Percentiles rank a stretch among this genome's conserved stretches.
phyloP scores from a whole-genome alignment of 129 eudicot genomes.

The Lactuca sativa region DNA sequence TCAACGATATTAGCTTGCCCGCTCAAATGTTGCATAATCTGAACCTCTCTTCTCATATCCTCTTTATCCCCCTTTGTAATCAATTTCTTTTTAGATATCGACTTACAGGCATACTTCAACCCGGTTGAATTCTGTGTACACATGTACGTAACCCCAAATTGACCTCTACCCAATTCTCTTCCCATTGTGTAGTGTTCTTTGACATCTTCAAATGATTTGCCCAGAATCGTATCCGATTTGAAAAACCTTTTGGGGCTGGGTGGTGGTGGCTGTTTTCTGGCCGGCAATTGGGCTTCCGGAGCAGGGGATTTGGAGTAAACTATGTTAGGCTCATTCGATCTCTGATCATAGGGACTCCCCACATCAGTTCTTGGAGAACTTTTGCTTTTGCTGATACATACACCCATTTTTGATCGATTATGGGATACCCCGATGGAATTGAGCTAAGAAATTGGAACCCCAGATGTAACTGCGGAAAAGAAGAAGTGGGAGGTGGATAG shows the following conservation, averaged over 20 bases:
- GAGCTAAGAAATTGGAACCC: slow-evolving; percentile 7
- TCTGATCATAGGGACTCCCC: slow-evolving; percentile 27
- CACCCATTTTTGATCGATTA: slow-evolving; percentile 41
- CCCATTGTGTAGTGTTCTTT: slow-evolving; percentile 64
- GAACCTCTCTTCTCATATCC: slow-evolving; percentile 89
- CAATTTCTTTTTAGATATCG: slow-evolving; percentile 82
- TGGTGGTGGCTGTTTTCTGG: slow-evolving; percentile 35
- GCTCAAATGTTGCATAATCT: slow-evolving; percentile 93
- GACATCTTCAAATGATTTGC: slow-evolving; percentile 72
- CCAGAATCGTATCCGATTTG: slow-evolving; percentile 65
- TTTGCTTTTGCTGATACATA: slow-evolving; percentile 53
- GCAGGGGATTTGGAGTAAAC: slow-evolving; percentile 60
- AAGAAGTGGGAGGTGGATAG: background rate
- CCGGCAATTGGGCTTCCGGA: slow-evolving; percentile 43
- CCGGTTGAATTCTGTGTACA: slow-evolving; percentile 60
- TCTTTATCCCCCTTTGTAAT: slow-evolving; percentile 76
- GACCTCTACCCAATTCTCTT: slow-evolving; percentile 81
- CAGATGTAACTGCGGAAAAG: slow-evolving; percentile 8
- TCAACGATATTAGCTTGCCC: slow-evolving; percentile 87
- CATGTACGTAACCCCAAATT: slow-evolving; percentile 77
- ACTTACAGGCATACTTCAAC: slow-evolving; percentile 71
- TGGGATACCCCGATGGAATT: slow-evolving; percentile 35
- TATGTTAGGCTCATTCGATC: slow-evolving; percentile 40
- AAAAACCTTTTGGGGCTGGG: slow-evolving; percentile 43
- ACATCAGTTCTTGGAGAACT: slow-evolving; percentile 27